Conservation (phyloP, 441 rosid genomes). For the Mallotus japonicus region DNA sequence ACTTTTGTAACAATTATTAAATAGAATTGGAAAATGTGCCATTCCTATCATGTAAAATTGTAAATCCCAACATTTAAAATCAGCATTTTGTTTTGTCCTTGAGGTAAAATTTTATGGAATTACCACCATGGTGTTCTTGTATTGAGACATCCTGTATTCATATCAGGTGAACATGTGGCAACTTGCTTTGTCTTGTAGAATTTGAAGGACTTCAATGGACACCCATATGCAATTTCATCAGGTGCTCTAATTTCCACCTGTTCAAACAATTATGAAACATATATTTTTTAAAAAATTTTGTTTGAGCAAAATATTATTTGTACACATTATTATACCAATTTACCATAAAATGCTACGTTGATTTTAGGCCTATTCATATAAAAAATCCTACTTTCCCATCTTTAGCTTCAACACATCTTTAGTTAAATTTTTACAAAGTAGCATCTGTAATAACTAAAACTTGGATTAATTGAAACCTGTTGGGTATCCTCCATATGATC, state of each 20-base stretch:
- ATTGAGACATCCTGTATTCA: slow-evolving; percentile 56
- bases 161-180: slow-evolving; percentile 36
- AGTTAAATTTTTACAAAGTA: too few species aligned
- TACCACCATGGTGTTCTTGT: slow-evolving; percentile 83
- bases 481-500: slow-evolving; percentile 69
- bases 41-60: too few species aligned
- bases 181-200: slow-evolving; percentile 53
- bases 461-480: slow-evolving; percentile 34
- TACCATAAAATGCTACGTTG: too few species aligned
- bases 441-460: too few species aligned
- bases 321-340: too few species aligned
- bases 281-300: neutral
- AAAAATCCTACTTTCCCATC: too few species aligned
- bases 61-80: too few species aligned
- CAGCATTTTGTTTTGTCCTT: too few species aligned
- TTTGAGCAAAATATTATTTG: neutral
- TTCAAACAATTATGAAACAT: neutral
- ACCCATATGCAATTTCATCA: slow-evolving; percentile 40
- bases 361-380: too few species aligned
- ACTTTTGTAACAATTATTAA: too few species aligned
- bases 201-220: slow-evolving; percentile 64
- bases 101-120: neutral
- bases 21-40: too few species aligned
- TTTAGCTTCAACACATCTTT: too few species aligned
- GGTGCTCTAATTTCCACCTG: slow-evolving; percentile 58